These are phyloP conservation scores for Crucihimalaya himalaica DNA, from an alignment of 345 rosid species.

Conservation along the genomic window DNA sequence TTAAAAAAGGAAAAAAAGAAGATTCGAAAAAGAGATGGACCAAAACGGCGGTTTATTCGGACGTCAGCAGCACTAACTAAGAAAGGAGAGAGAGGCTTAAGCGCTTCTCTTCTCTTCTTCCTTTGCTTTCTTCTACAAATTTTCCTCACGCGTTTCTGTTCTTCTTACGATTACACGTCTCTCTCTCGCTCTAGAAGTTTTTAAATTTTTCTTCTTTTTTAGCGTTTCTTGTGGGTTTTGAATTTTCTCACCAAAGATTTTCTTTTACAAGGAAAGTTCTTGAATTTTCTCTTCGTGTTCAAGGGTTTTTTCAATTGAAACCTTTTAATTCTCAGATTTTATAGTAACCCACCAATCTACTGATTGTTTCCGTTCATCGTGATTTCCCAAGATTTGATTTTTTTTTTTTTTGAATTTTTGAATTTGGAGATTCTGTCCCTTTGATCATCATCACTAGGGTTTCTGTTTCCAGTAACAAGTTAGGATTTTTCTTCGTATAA, in stretches of 20 bases:
- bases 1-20: not conserved
- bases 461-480: not conserved
- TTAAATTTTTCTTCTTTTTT: not conserved
- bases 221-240: slow-evolving; percentile 28
- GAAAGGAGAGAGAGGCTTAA: not conserved
- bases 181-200: not conserved
- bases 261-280: slow-evolving; percentile 21
- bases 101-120: slow-evolving; percentile 1
- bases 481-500: not conserved
- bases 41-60: slow-evolving; percentile 44
- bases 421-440: slow-evolving; percentile 26
- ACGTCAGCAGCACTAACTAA: slow-evolving; percentile 42
- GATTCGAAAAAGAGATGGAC: slow-evolving; percentile 33
- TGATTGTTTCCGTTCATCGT: not conserved
- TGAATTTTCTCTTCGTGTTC: slow-evolving; percentile 15
- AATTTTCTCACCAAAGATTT: slow-evolving; percentile 20
- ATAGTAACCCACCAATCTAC: not conserved
- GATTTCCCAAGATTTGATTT: slow-evolving; percentile 3
- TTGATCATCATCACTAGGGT: slow-evolving; percentile 17
- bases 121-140: not conserved
- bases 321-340: not conserved
- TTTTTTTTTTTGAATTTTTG: not conserved
- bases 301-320: not conserved
- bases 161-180: not conserved
- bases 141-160: slow-evolving; percentile 20